Evolutionary conservation across 805 yeast genomes (phyloP).

Genomic region (Ogataea sp.): DNA sequence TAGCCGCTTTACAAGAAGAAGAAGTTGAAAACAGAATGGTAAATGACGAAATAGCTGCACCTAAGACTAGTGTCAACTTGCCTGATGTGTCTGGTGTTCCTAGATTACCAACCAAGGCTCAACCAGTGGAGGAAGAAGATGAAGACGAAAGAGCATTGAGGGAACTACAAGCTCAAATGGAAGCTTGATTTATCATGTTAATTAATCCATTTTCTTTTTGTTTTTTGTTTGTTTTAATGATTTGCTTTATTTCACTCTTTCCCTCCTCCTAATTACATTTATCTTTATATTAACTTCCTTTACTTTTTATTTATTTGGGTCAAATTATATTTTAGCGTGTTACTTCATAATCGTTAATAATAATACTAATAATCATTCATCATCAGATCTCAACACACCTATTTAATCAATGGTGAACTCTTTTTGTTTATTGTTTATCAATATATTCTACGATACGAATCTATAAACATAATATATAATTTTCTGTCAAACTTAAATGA

Average conservation of each 20-base stretch:
- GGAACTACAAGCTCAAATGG: conserved; percentile 83
- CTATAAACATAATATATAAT: neutral
- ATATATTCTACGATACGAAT: too few relatives aligned
- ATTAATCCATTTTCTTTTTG: too few relatives aligned
- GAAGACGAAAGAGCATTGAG: conserved; percentile 76
- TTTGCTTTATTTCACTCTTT: too few relatives aligned
- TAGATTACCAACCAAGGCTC: conserved; percentile 35
- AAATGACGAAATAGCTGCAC: conserved; percentile 27
- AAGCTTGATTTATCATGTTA: conserved; percentile 45
- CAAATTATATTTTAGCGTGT: too few relatives aligned
- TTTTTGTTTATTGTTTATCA: too few relatives aligned
- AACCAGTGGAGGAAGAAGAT: conserved; percentile 41
- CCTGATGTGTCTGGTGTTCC: conserved; percentile 44
- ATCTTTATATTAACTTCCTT: neutral
- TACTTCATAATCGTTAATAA: too few relatives aligned
- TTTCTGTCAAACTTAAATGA: too few relatives aligned
- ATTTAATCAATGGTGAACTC: too few relatives aligned
- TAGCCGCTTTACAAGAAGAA: conserved; percentile 82
- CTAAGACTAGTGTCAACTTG: conserved; percentile 26
- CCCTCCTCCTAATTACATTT: neutral
- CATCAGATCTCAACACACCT: too few relatives aligned
- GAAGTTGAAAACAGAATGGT: conserved; percentile 53
- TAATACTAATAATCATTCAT: too few relatives aligned
- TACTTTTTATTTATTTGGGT: neutral
- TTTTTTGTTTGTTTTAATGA: too few relatives aligned